Conservation (phyloP, 805 yeast species). For the Ogataea degrootiae region DNA sequence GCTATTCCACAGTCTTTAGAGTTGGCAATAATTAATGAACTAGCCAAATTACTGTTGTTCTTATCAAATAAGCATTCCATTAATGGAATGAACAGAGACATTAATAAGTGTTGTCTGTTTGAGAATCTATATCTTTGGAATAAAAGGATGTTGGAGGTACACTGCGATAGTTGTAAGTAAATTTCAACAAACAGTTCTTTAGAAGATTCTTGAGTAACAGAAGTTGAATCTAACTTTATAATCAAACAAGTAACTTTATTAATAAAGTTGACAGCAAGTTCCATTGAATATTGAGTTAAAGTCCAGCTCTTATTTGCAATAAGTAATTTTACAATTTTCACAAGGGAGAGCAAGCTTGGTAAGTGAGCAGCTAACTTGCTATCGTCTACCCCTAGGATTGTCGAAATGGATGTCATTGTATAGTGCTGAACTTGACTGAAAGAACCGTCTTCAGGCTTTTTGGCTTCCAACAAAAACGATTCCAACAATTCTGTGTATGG, state of each 20-base stretch:
- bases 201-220: too few relatives aligned
- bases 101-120: conserved; percentile 67
- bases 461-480: conserved; percentile 3
- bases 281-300: conserved; percentile 63
- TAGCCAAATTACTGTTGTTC: conserved; percentile 1
- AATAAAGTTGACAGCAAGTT: conserved; percentile 33
- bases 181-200: neutral
- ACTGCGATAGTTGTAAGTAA: conserved; percentile 15
- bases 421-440: conserved; percentile 9
- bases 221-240: neutral
- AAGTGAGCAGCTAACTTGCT: neutral
- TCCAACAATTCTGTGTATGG: conserved; percentile 3
- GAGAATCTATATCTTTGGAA: conserved; percentile 67
- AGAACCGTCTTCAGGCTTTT: conserved; percentile 4
- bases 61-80: conserved; percentile 41
- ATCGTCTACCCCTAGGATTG: conserved; percentile 12
- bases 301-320: conserved; percentile 51
- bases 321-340: conserved; percentile 34
- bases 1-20: conserved; percentile 40
- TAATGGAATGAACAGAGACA: conserved; percentile 43
- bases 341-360: conserved; percentile 9
- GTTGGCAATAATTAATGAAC: conserved; percentile 1
- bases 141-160: conserved; percentile 57
- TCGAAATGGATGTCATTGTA: conserved; percentile 30
- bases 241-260: conserved; percentile 8